Evolutionary conservation across 192 early-diverging fungal genomes (phyloP), one percentile per base, ranked within the genome.

Genomic region (Thamnidium elegans): DNA sequence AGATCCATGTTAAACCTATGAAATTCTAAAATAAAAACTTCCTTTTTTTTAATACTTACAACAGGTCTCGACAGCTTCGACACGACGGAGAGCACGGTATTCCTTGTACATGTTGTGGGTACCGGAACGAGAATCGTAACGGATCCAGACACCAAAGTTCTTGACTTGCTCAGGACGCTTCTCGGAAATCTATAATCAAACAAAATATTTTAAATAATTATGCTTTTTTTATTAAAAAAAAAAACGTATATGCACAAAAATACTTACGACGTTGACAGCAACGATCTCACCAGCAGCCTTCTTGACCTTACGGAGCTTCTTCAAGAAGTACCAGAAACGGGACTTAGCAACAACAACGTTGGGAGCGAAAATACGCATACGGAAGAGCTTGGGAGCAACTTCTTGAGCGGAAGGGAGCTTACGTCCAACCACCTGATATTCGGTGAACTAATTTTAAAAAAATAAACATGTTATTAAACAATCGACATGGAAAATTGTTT

Each of bases 81-180:
- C 75, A 71, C 97, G 91, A 73, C 87, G 81, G 72, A 98, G 81
- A 85, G 98, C 95, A 72, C 97, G 91, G 93, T 97, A 99, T 89
- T 99, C 97, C 91, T 99, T 99, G 92, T 99, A 99, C 95, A 99
- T 99, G 92, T 99, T 99, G 94, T 99, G 97, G 67, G 96, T 99
- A 70, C 97, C 97, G 47, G 94, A 96, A 79, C 97, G 94, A 69
- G 97, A 99, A 84, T 99, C 90, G 89, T 99, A 99, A 77, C 97
- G 94, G 72, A 99, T 87, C 94, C 93, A 99, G 87, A 99, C 93
- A 75, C 97, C 97, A 74, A 87, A 99, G 92, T 94, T 99, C 89
- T 98, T 99, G 75, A 94, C 89, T 70, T 81, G 78, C 51, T 86
- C 76, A 61, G 94, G 94, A 76, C 90, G 89, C 80, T 95, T 89